Base-by-base conservation (phyloP, 2,329 filamentous ascomycete genomes). In the Onygenales sp. region DNA sequence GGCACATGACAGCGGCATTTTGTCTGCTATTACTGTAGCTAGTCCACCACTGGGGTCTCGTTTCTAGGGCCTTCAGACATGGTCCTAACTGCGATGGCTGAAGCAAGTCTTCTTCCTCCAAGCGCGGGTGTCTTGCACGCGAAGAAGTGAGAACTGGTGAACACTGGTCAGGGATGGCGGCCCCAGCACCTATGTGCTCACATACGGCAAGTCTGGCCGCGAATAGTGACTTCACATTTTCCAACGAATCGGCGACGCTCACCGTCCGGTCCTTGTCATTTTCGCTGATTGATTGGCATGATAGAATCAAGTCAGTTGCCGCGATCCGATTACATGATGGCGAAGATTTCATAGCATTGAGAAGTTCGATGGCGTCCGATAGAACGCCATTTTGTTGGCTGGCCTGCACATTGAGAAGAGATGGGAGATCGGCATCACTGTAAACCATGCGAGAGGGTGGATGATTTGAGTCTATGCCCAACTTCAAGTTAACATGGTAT, bases 21-120 rank as follows among this genome's bases (percentile, higher is more conserved):
- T 83, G 79, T 53, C 76, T 73, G 54, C 75, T 79, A 64, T 83
- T 83, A 59, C 79, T 81, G 68, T 82, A 86, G 27, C 81, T 84
- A 1, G 76, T 83, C 82, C 82, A 86, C 63, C 74, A 78, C 44
- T 82, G 80, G 1, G 77, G 74, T 27, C 76, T 72, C 14, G 74
- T 73, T 45, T 78, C 76, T 1, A 86, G 65, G 4, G 75, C 75
- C 45, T 69, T 72, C 4, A 83, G 66, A 59, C 83, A 87, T 8
- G 68, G 60, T 45, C 73, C 69, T 27, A 83, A 58, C 14, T 66
- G 49, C 31, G 66, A 59, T 5, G 50, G 48, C n/a, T 60, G 60
- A 44, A 57, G 60, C 17, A 58, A 54, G 17, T 58, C 38, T 51
- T 52, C 10, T 13, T 35, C 49, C 11, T 7, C 11, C 31, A 35